These are phyloP conservation scores for Aristolochia californica DNA, from an alignment of 164 flowering plant species.

Conservation along the genomic window DNA sequence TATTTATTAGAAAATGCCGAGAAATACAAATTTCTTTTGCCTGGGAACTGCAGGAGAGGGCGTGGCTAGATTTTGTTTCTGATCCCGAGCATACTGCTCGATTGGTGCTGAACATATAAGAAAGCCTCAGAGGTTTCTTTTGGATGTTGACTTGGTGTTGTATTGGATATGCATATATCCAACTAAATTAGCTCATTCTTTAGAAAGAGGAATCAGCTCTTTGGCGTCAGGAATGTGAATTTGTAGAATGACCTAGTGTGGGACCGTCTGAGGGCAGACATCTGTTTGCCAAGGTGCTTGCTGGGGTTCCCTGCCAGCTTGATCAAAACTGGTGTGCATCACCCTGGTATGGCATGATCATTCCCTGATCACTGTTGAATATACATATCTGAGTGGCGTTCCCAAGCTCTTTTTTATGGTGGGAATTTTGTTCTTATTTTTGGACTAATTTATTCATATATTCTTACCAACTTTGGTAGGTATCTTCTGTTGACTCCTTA, in stretches of 20 bases:
- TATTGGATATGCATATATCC: neutral
- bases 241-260: neutral
- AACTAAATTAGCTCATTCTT: conserved; percentile 2
- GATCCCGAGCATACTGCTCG: neutral
- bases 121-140: conserved; percentile 3
- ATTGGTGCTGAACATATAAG: conserved; percentile 1
- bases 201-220: neutral
- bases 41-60: conserved; percentile 71
- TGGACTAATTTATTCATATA: conserved; percentile 22
- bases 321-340: conserved; percentile 3
- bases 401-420: conserved; percentile 23
- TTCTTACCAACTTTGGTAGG: conserved; percentile 14
- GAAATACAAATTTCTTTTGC: conserved; percentile 59
- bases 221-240: neutral
- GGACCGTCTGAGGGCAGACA: neutral
- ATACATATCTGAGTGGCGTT: conserved; percentile 14
- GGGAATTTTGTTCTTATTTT: conserved; percentile 24
- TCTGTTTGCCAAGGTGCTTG: neutral
- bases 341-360: conserved; percentile 9
- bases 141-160: conserved; percentile 3
- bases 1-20: conserved; percentile 58
- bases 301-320: conserved; percentile 4
- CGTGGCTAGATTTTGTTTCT: conserved; percentile 31
- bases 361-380: neutral
- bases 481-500: conserved; percentile 10